Conservation (phyloP, 176 grass and related monocot genomes). For the Bolboschoenus planiculmis region DNA sequence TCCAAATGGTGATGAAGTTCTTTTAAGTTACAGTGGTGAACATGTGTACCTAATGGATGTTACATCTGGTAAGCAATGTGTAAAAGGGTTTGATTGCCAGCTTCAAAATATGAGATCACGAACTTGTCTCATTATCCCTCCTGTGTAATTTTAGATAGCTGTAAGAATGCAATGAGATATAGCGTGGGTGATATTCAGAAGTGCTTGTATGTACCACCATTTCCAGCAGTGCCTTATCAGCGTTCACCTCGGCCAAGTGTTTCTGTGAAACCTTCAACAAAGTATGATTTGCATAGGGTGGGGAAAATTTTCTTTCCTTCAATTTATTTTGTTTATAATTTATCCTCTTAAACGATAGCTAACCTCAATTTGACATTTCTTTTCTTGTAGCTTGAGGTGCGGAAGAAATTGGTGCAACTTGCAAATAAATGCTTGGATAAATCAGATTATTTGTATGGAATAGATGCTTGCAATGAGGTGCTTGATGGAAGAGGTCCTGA, state of each 20-base stretch:
- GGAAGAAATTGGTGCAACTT: constrained; percentile 59
- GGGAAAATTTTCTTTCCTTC: constrained; percentile 8
- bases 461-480: constrained; percentile 87
- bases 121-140: constrained; percentile 15
- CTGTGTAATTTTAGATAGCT: constrained; percentile 39
- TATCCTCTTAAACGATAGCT: not conserved
- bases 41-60: constrained; percentile 94
- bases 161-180: constrained; percentile 60
- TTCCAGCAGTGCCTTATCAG: constrained; percentile 34
- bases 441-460: constrained; percentile 49
- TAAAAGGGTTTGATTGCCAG: not conserved
- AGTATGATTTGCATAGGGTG: constrained; percentile 36
- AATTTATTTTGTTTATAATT: not conserved
- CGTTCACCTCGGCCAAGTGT: constrained; percentile 16
- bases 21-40: constrained; percentile 94
- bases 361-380: not conserved
- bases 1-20: constrained; percentile 79
- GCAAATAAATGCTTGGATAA: constrained; percentile 50
- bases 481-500: constrained; percentile 47
- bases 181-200: constrained; percentile 48
- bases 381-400: constrained; percentile 59
- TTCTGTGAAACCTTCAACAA: constrained; percentile 42
- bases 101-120: constrained; percentile 6
- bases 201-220: constrained; percentile 45
- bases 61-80: constrained; percentile 46